Conservation (phyloP, 345 rosid species). For the Viola odorata region DNA sequence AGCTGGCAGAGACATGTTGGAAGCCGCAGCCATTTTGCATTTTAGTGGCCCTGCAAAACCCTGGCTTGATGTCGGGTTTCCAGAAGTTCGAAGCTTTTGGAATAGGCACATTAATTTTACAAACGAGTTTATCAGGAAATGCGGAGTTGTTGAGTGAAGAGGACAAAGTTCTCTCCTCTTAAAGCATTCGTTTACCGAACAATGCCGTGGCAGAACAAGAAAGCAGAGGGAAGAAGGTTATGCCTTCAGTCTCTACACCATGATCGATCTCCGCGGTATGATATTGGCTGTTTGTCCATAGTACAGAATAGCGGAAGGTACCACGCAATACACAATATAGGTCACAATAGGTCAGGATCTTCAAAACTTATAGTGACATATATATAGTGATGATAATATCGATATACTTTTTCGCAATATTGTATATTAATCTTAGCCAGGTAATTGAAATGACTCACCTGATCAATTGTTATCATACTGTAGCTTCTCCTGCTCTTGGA, state of each 20-base stretch:
- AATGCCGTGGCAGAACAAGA: slow-evolving; percentile 17
- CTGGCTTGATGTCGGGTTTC: slow-evolving; percentile 77
- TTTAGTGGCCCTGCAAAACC: slow-evolving; percentile 94
- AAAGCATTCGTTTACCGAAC: slow-evolving; percentile 14
- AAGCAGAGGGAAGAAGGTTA: slow-evolving; percentile 75
- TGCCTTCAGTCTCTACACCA: slow-evolving; percentile 81
- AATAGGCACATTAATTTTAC: slow-evolving; percentile 61
- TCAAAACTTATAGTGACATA: background rate
- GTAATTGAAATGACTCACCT: background rate
- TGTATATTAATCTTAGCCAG: slow-evolving; percentile 16
- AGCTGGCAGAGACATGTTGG: slow-evolving; percentile 25
- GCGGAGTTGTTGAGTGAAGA: slow-evolving; percentile 57
- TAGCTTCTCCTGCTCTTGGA: no score
- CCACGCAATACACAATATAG: no score
- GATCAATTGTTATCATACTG: background rate
- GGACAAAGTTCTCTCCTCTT: slow-evolving; percentile 21
- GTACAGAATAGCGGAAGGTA: slow-evolving; percentile 29
- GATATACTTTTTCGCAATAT: background rate
- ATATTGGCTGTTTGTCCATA: slow-evolving; percentile 35
- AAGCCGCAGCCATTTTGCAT: slow-evolving; percentile 76
- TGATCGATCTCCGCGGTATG: slow-evolving; percentile 13
- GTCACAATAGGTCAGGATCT: slow-evolving; percentile 10
- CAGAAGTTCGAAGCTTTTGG: slow-evolving; percentile 65
- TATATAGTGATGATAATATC: background rate
- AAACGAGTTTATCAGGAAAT: slow-evolving; percentile 58